Conservation (phyloP, 2,329 filamentous ascomycete genomes). For the Fusarium sororula region DNA sequence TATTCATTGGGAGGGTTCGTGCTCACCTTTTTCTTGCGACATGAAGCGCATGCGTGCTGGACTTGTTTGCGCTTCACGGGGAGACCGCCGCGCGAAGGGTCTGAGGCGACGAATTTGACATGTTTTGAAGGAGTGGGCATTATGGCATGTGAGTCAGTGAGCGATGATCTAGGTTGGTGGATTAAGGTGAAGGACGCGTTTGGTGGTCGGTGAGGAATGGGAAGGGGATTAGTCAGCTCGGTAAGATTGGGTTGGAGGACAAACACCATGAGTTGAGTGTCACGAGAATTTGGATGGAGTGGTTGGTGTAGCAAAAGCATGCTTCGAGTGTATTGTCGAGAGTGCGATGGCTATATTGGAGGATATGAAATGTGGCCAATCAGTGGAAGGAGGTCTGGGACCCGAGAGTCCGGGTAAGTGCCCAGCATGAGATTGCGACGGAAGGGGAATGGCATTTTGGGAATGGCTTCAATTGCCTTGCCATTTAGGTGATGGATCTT, state of each 20-base stretch:
- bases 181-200: neutral
- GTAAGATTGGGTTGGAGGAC: neutral
- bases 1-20: too few relatives aligned
- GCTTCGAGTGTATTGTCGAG: fast-evolving
- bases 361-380: neutral
- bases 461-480: neutral
- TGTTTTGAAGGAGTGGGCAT: constrained; percentile 40
- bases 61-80: constrained; percentile 69
- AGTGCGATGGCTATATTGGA: fast-evolving
- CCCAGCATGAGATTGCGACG: neutral
- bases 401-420: neutral
- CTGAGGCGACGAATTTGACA: constrained; percentile 67
- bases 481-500: neutral
- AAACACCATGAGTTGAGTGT: neutral
- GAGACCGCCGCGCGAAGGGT: constrained; percentile 58
- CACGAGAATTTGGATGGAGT: neutral
- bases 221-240: constrained; percentile 27
- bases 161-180: neutral
- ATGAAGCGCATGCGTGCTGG: constrained; percentile 64
- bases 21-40: constrained; percentile 63
- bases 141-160: neutral
- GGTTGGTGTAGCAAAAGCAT: neutral
- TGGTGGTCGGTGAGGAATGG: constrained; percentile 16
- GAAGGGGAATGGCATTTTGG: neutral
- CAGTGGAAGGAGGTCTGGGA: neutral